Conservation (phyloP, 1,284 basidiomycete species). For the Cryptococcus wingfieldii region DNA sequence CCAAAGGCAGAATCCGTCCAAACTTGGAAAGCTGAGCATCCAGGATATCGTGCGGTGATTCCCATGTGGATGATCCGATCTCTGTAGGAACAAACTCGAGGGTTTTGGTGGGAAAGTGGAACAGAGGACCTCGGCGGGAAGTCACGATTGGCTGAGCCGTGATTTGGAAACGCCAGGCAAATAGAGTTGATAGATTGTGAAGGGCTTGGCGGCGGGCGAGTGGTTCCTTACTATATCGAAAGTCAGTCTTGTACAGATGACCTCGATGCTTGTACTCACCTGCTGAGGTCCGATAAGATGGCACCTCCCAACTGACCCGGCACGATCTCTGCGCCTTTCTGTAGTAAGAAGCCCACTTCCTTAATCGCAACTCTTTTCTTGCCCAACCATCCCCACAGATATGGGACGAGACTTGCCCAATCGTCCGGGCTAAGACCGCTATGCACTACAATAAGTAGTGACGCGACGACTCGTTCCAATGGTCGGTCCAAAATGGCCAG, state of each 20-base stretch:
- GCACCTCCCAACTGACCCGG: slow-evolving; percentile 17
- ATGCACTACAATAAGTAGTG: slow-evolving; percentile 30
- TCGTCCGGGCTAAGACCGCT: slow-evolving; percentile 25
- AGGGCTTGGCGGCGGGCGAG: slow-evolving; percentile 17
- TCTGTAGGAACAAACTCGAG: slow-evolving; percentile 41
- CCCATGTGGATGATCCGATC: slow-evolving; percentile 37
- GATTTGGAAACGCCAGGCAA: slow-evolving; percentile 38
- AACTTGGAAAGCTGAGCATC: slow-evolving; percentile 39
- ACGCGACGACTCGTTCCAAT: slow-evolving; percentile 1
- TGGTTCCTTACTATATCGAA: slow-evolving; percentile 2
- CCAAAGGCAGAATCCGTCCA: slow-evolving; percentile 35
- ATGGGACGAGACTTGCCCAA: slow-evolving; percentile 29
- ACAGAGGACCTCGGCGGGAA: slow-evolving; percentile 33
- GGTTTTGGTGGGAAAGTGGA: slow-evolving; percentile 28
- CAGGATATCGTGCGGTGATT: slow-evolving; percentile 34
- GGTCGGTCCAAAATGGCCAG: neutral
- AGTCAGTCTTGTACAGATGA: neutral
- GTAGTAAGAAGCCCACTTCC: slow-evolving; percentile 29
- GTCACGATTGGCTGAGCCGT: slow-evolving; percentile 29
- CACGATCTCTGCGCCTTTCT: slow-evolving; percentile 38
- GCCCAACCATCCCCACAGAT: slow-evolving; percentile 28
- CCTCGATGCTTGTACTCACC: slow-evolving; percentile 7
- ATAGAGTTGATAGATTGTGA: slow-evolving; percentile 28
- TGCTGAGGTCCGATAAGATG: slow-evolving; percentile 24
- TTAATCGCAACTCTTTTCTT: slow-evolving; percentile 1